A percentile compares a stretch with the other conserved stretches of the same genome.
These are phyloP conservation scores for Hypericum perforatum DNA, from an alignment of 345 rosid genomes.

Conservation along the genomic window DNA sequence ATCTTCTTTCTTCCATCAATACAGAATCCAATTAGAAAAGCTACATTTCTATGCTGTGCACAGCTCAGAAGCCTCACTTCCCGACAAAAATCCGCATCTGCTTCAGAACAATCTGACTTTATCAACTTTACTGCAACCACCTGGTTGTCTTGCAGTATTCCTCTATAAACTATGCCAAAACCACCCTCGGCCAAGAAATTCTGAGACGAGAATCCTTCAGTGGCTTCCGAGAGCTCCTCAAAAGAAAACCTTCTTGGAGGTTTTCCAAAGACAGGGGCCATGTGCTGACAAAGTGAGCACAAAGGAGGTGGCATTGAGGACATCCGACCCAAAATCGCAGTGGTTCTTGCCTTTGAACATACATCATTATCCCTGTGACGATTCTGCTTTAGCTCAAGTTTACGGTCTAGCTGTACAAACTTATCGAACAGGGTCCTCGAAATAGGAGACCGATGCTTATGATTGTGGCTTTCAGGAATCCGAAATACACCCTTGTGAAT, in stretches of 20 bases:
- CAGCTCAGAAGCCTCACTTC: constrained; percentile 67
- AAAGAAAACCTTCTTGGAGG: constrained; percentile 55
- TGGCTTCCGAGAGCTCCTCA: constrained; percentile 47
- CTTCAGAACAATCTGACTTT: constrained; percentile 35
- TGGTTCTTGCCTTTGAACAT: constrained; percentile 29
- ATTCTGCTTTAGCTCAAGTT: constrained; percentile 19
- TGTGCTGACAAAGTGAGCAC: constrained; percentile 62
- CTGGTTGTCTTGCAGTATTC: constrained; percentile 48
- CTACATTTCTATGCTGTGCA: constrained; percentile 70
- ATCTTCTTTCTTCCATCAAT: constrained; percentile 41
- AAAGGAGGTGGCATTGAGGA: constrained; percentile 63
- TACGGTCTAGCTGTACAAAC: constrained; percentile 43
- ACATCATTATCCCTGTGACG: constrained; percentile 17
- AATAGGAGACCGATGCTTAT: constrained; percentile 15
- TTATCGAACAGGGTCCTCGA: constrained; percentile 37
- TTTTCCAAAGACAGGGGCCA: constrained; percentile 58
- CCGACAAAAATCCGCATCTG: constrained; percentile 60
- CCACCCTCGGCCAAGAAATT: constrained; percentile 61
- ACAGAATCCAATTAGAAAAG: constrained; percentile 56
- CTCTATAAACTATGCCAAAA: constrained; percentile 50
- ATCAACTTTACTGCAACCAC: constrained; percentile 62
- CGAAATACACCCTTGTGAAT: constrained; percentile 24
- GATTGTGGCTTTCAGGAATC: constrained; percentile 40
- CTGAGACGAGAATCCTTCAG: constrained; percentile 44
- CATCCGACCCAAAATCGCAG: constrained; percentile 42